These are phyloP conservation scores for Starmerella bombi DNA, from an alignment of 805 yeast species.

Conservation along the genomic window DNA sequence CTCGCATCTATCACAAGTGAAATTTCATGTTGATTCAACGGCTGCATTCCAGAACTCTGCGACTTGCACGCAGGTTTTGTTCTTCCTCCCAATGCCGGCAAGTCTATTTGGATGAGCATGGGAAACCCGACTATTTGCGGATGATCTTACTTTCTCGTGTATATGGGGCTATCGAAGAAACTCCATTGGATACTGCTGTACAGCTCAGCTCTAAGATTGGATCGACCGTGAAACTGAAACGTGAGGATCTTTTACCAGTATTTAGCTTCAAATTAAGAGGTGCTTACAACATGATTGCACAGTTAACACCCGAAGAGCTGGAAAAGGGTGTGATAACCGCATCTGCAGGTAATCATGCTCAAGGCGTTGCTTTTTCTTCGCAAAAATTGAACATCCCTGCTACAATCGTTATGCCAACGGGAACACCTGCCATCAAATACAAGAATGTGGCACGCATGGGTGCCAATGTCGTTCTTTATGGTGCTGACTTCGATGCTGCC, in stretches of 20 bases:
- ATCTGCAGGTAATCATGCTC: slow-evolving; percentile 98
- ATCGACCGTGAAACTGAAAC: slow-evolving; percentile 62
- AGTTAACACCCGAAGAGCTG: slow-evolving; percentile 45
- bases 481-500: slow-evolving; percentile 92
- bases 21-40: not conserved
- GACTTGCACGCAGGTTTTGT: not conserved
- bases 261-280: slow-evolving; percentile 95
- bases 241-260: slow-evolving; percentile 91
- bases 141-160: slow-evolving; percentile 83
- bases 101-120: slow-evolving; percentile 24
- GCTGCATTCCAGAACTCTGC: not conserved
- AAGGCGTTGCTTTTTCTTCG: slow-evolving; percentile 94
- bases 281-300: slow-evolving; percentile 94
- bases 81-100: not conserved
- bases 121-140: slow-evolving; percentile 86
- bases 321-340: slow-evolving; percentile 90
- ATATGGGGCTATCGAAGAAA: slow-evolving; percentile 85
- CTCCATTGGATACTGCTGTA: slow-evolving; percentile 68
- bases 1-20: too few relatives aligned
- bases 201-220: slow-evolving; percentile 63
- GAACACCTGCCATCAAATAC: slow-evolving; percentile 90
- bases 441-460: slow-evolving; percentile 87
- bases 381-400: slow-evolving; percentile 76
- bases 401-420: slow-evolving; percentile 95
- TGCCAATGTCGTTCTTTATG: slow-evolving; percentile 81